Evolutionary conservation across 2,329 filamentous ascomycete genomes (phyloP).

Genomic region (Domatiomyces catenatus): DNA sequence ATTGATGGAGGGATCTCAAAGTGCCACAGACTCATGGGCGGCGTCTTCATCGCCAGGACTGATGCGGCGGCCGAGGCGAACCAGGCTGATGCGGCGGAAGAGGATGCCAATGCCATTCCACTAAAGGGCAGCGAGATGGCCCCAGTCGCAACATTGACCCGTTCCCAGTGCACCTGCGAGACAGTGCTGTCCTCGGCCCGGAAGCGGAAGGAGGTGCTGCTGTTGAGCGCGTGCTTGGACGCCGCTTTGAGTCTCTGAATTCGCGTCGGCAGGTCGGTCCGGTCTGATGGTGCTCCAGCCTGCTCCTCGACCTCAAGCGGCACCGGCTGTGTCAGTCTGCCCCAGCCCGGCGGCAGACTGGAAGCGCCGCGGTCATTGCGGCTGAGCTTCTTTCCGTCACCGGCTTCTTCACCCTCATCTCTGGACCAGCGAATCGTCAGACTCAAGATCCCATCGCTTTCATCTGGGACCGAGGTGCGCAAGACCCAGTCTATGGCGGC

Average conservation of each 20-base stretch:
- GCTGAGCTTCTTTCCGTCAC: slow-evolving; percentile 24
- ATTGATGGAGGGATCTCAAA: slow-evolving; percentile 16
- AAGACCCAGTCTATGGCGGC: slow-evolving; percentile 34
- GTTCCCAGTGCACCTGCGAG: slow-evolving; percentile 17
- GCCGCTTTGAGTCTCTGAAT: slow-evolving; percentile 15
- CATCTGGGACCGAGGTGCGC: slow-evolving; percentile 40
- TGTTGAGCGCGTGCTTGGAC: slow-evolving; percentile 13
- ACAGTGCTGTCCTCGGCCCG: slow-evolving; percentile 16
- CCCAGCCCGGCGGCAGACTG: slow-evolving; percentile 46
- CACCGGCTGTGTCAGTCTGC: slow-evolving; percentile 18
- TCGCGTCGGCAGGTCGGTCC: slow-evolving; percentile 9
- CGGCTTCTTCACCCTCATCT: slow-evolving; percentile 20
- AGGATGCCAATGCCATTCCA: slow-evolving; percentile 6
- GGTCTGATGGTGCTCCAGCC: slow-evolving; percentile 3
- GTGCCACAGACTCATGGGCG: slow-evolving; percentile 15
- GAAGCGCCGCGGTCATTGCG: slow-evolving; percentile 30
- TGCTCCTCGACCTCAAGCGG: slow-evolving; percentile 8
- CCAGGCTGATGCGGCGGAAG: slow-evolving; percentile 14
- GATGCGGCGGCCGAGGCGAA: slow-evolving; percentile 19
- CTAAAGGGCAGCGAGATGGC: slow-evolving; percentile 8
- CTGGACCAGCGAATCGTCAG: slow-evolving; percentile 42
- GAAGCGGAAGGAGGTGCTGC: slow-evolving; percentile 19
- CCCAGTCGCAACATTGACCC: slow-evolving; percentile 15
- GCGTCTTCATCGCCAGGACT: slow-evolving; percentile 9
- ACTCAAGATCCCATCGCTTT: slow-evolving; percentile 46